Evolutionary conservation across 805 yeast species (phyloP).

Genomic region (Wickerhamiella sorbophila): DNA sequence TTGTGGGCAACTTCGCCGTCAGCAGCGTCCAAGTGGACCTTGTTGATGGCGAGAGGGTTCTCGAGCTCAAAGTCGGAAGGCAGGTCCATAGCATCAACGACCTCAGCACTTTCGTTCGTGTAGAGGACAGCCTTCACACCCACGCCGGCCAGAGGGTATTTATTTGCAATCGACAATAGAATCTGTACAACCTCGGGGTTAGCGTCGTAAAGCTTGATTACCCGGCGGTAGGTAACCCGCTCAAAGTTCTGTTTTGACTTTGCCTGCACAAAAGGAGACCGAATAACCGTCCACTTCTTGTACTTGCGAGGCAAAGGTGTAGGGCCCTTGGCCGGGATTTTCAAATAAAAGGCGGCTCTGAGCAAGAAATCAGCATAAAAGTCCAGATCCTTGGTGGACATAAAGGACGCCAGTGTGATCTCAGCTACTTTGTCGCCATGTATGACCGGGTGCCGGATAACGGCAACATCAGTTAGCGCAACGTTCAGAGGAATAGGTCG

Average conservation of each 20-base stretch:
- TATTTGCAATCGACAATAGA: conserved; percentile 62
- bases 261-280: conserved; percentile 88
- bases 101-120: conserved; percentile 36
- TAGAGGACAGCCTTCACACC: conserved; percentile 64
- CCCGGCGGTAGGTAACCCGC: conserved; percentile 67
- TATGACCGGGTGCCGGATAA: conserved; percentile 49
- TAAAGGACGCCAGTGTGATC: conserved; percentile 50
- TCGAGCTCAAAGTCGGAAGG: conserved; percentile 14
- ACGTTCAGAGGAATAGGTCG: conserved; percentile 74
- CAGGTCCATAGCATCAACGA: conserved; percentile 20
- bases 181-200: conserved; percentile 72
- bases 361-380: conserved; percentile 73
- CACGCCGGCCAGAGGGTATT: conserved; percentile 68
- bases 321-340: conserved; percentile 73
- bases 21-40: conserved; percentile 19
- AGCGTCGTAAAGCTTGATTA: conserved; percentile 67
- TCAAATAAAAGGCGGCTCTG: conserved; percentile 80
- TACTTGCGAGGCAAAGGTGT: conserved; percentile 52
- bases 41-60: conserved; percentile 17
- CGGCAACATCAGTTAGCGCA: conserved; percentile 67
- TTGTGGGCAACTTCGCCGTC: conserved; percentile 43
- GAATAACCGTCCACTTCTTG: conserved; percentile 86
- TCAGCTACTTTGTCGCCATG: conserved; percentile 72
- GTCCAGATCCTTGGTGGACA: conserved; percentile 53
- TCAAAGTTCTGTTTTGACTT: conserved; percentile 89